These are phyloP conservation scores for Candida manassasensis DNA, from an alignment of 805 yeast genomes.

Conservation along the genomic window DNA sequence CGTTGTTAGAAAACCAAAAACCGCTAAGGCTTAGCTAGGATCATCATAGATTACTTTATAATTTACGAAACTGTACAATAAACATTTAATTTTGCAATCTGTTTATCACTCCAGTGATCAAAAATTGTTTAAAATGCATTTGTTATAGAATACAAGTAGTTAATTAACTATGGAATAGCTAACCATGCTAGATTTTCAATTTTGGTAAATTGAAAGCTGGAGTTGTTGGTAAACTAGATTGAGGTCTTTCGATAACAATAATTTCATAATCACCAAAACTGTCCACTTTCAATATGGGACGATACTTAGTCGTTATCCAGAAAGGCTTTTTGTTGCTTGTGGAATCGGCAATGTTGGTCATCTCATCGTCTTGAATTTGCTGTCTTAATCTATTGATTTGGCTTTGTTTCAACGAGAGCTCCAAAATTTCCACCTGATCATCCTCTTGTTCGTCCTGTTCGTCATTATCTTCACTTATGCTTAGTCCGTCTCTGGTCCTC, in stretches of 20 bases:
- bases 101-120: too few relatives aligned
- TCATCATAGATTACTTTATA: not conserved
- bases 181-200: slow-evolving; percentile 37
- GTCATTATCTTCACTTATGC: slow-evolving; percentile 24
- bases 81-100: too few relatives aligned
- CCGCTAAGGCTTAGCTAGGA: slow-evolving; percentile 9
- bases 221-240: slow-evolving; percentile 48
- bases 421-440: slow-evolving; percentile 24
- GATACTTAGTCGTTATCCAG: slow-evolving; percentile 74
- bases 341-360: slow-evolving; percentile 22
- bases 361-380: slow-evolving; percentile 36
- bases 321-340: slow-evolving; percentile 41
- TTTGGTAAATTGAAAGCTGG: slow-evolving; percentile 65
- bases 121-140: too few relatives aligned
- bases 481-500: slow-evolving; percentile 41
- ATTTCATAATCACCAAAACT: slow-evolving; percentile 52
- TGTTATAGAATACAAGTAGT: not conserved
- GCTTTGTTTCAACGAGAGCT: slow-evolving; percentile 24
- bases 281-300: slow-evolving; percentile 63
- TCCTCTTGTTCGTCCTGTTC: slow-evolving; percentile 20
- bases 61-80: slow-evolving; percentile 1
- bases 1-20: slow-evolving; percentile 75
- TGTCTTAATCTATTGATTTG: slow-evolving; percentile 31
- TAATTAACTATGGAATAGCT: not conserved
- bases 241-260: slow-evolving; percentile 74